Evolutionary conservation across 2,329 filamentous ascomycete species (phyloP).

Genomic region (Thielaviopsis musarum): DNA sequence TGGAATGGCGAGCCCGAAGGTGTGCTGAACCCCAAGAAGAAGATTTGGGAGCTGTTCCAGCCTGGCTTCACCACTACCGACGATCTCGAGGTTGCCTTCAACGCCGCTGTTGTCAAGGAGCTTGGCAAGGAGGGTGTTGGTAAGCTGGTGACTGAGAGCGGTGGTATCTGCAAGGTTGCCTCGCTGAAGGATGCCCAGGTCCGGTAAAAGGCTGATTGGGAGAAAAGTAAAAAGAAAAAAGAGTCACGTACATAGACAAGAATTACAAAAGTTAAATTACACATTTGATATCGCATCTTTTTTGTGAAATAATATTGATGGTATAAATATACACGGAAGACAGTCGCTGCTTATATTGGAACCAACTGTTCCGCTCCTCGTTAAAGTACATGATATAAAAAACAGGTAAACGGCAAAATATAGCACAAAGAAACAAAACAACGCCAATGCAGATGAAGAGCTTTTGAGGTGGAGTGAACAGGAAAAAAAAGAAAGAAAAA

Average conservation of each 20-base stretch:
- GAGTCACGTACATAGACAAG: not conserved
- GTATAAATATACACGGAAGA: too few species aligned
- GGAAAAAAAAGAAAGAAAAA: not conserved
- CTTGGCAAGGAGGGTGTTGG: constrained; percentile 52
- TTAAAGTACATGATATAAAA: not conserved
- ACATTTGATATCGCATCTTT: not conserved
- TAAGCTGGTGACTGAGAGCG: constrained; percentile 58
- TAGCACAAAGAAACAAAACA: not conserved
- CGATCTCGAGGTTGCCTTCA: constrained; percentile 67
- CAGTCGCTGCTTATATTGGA: too few species aligned
- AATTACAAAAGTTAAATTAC: not conserved
- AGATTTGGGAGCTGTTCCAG: constrained; percentile 95
- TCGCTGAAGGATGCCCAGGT: constrained; percentile 67
- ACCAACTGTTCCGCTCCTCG: too few species aligned
- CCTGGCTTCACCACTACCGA: constrained; percentile 88
- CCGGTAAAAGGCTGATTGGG: constrained; percentile 38
- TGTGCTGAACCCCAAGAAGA: constrained; percentile 97
- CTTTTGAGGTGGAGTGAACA: not conserved
- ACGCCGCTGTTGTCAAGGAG: constrained; percentile 60
- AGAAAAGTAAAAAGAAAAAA: not conserved
- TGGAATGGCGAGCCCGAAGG: constrained; percentile 88
- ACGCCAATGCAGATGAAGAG: constrained; percentile 1
- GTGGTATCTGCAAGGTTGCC: constrained; percentile 69
- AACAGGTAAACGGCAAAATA: not conserved
- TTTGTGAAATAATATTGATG: too few species aligned